These are phyloP conservation scores for Hypoxylon sp. DNA, from an alignment of 2,329 filamentous ascomycete genomes.

Conservation along the genomic window DNA sequence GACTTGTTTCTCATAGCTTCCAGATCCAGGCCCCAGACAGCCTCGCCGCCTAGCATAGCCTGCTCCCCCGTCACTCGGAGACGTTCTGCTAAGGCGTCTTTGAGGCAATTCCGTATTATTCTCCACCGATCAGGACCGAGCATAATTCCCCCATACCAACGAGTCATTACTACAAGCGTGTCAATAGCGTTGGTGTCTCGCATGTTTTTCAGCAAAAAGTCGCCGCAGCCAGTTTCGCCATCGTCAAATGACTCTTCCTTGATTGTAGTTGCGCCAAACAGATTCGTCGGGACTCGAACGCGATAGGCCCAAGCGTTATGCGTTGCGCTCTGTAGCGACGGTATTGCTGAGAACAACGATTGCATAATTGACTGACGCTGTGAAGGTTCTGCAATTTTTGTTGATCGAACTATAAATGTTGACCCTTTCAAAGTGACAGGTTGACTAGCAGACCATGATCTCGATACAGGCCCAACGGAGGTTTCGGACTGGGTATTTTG, in stretches of 20 bases:
- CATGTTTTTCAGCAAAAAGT: slow-evolving; percentile 69
- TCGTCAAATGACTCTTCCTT: slow-evolving; percentile 71
- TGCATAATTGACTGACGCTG: slow-evolving; percentile 62
- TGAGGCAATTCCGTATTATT: slow-evolving; percentile 71
- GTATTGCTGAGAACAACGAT: slow-evolving; percentile 64
- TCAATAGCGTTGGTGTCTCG: slow-evolving; percentile 66
- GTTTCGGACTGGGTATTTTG: slow-evolving; percentile 40
- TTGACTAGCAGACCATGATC: slow-evolving; percentile 66
- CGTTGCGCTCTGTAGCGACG: slow-evolving; percentile 66
- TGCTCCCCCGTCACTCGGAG: slow-evolving; percentile 61
- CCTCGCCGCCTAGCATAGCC: slow-evolving; percentile 64
- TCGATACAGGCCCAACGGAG: slow-evolving; percentile 43
- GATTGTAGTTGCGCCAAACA: slow-evolving; percentile 56
- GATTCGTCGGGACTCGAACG: slow-evolving; percentile 54
- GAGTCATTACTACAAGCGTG: slow-evolving; percentile 70
- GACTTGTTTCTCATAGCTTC: slow-evolving; percentile 64
- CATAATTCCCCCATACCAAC: slow-evolving; percentile 75
- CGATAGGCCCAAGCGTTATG: slow-evolving; percentile 73
- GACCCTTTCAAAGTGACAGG: slow-evolving; percentile 68
- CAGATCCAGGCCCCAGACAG: slow-evolving; percentile 73
- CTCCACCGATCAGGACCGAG: slow-evolving; percentile 74
- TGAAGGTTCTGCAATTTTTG: slow-evolving; percentile 57
- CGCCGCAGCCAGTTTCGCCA: slow-evolving; percentile 72
- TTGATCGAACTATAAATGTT: slow-evolving; percentile 70
- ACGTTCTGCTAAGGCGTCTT: slow-evolving; percentile 68